Conservation (phyloP, 495 filamentous ascomycete species). For the Hypomontagnella submonticulosa region DNA sequence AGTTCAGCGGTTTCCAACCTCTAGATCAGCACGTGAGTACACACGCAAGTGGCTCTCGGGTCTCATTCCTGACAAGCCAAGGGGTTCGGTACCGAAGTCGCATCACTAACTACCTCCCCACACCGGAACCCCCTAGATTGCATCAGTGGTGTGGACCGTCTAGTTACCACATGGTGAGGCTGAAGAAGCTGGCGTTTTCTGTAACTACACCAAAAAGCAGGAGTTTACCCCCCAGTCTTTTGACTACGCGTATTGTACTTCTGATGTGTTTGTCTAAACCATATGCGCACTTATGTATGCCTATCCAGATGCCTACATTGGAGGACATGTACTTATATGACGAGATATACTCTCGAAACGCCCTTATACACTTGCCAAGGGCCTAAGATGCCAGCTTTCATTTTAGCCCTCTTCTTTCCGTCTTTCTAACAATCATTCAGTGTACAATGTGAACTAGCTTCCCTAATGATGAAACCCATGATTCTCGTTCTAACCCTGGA, state of each 20-base stretch:
- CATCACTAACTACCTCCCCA: constrained; percentile 8
- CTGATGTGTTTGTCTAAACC: not conserved
- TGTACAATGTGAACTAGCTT: not conserved
- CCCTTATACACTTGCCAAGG: too few relatives aligned
- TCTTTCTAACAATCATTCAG: not conserved
- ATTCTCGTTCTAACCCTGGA: too few relatives aligned
- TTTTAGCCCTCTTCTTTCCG: not conserved
- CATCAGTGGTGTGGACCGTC: constrained; percentile 17
- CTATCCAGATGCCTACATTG: too few relatives aligned
- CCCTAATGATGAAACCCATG: constrained; percentile 4
- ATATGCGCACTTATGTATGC: constrained; percentile 1
- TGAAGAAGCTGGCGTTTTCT: constrained; percentile 40
- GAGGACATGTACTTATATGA: too few relatives aligned
- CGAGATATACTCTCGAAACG: too few relatives aligned
- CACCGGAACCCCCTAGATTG: not conserved
- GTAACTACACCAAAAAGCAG: constrained; percentile 2
- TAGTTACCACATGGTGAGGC: constrained; percentile 48
- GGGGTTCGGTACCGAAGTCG: constrained; percentile 27
- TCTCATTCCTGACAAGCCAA: not conserved
- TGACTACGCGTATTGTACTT: not conserved
- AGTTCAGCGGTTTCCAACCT: constrained; percentile 15
- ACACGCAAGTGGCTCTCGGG: constrained; percentile 12
- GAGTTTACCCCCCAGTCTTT: constrained; percentile 16
- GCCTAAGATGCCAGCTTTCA: not conserved
- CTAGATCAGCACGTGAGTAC: constrained; percentile 13